phyloP scores from a whole-genome alignment of 1,284 basidiomycete genomes.

The Leucoagaricus sp. region DNA sequence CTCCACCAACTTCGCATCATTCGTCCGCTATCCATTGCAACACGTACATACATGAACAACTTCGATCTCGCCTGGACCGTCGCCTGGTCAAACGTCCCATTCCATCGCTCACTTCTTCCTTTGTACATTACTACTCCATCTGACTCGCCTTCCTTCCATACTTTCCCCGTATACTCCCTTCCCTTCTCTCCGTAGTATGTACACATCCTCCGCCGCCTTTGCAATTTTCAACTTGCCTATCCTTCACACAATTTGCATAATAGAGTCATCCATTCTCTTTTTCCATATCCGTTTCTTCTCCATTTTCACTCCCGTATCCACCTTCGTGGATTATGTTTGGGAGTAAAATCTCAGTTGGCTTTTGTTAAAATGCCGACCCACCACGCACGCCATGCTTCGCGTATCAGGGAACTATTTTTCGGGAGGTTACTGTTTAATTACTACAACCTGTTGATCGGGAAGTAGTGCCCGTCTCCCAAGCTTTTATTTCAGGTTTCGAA shows the following conservation, averaged over 20 bases:
- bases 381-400: no score
- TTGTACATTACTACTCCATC: constrained; percentile 17
- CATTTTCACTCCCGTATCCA: constrained; percentile 6
- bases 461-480: neutral
- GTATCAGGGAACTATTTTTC: no score
- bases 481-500: no score
- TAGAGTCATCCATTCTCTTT: neutral
- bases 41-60: neutral
- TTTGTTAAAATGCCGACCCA: no score
- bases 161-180: neutral
- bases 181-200: constrained; percentile 10
- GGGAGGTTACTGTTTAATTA: no score
- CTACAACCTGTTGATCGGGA: constrained; percentile 12
- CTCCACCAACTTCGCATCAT: constrained; percentile 20
- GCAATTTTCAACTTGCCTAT: neutral
- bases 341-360: no score
- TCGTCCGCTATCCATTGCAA: no score
- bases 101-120: constrained; percentile 5
- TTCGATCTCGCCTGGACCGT: neutral
- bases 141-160: neutral
- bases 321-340: no score
- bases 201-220: constrained; percentile 13
- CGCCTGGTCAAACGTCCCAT: neutral
- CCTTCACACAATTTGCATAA: neutral
- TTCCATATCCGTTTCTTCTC: neutral